Percentiles rank a stretch among this genome's conserved stretches.
These are phyloP conservation scores for Sergeia podlipaevii DNA, from an alignment of 208 protist species.

Conservation along the genomic window DNA sequence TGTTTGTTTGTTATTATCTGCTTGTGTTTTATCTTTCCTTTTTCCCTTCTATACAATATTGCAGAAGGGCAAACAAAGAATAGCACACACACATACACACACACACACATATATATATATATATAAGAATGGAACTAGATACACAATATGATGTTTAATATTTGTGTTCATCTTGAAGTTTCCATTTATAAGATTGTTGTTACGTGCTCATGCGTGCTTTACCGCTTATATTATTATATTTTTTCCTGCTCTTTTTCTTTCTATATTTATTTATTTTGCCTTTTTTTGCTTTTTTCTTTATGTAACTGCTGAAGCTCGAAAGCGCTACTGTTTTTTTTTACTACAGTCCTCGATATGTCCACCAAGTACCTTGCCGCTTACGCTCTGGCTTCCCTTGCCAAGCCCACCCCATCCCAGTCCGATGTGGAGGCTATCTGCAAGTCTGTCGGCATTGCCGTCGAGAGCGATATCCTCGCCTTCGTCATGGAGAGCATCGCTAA, in stretches of 20 bases:
- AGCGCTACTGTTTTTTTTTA: conserved; percentile 5
- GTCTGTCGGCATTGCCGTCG: conserved; percentile 59
- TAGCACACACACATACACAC: no score
- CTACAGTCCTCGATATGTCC: conserved; percentile 42
- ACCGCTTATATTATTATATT: conserved; percentile 7
- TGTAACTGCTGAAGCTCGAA: background rate
- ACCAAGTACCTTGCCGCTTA: conserved; percentile 93
- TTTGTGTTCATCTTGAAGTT: no score
- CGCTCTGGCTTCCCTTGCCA: conserved; percentile 80
- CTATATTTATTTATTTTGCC: background rate
- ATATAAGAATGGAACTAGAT: no score
- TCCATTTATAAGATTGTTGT: no score
- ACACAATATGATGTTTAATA: no score
- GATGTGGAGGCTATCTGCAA: conserved; percentile 89
- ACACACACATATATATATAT: no score
- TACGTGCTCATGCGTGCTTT: no score
- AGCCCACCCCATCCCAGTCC: conserved; percentile 59
- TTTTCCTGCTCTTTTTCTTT: conserved; percentile 13
- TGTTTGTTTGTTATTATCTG: no score
- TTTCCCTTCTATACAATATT: no score
- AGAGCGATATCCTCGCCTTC: conserved; percentile 74
- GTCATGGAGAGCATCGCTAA: conserved; percentile 72
- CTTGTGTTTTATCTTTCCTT: no score
- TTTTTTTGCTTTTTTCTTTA: conserved; percentile 7
- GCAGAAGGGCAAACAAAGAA: no score